Conservation (phyloP, 192 early-diverging fungal genomes). For the Backusella luteola region DNA sequence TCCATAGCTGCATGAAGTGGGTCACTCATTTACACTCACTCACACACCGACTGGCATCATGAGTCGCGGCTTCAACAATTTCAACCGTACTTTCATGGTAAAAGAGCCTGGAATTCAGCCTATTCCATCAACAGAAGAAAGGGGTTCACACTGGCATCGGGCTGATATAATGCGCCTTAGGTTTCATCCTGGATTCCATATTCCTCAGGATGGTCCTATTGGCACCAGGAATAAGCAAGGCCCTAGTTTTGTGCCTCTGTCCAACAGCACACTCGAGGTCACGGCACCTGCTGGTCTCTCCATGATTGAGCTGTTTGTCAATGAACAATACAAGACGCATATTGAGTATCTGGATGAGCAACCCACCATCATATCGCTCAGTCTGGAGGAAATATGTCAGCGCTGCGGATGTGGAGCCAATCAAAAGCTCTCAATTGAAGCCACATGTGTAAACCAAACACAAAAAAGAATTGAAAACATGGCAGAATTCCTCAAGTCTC, state of each 20-base stretch:
- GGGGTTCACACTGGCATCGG: conserved; percentile 60
- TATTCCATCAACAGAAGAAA: conserved; percentile 54
- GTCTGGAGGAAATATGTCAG: conserved; percentile 4
- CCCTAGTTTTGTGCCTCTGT: conserved; percentile 27
- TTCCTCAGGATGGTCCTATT: conserved; percentile 41
- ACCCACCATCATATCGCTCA: neutral
- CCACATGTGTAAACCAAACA: conserved; percentile 10
- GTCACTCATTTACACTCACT: conserved; percentile 57
- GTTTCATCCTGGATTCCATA: conserved; percentile 55
- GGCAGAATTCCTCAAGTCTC: neutral
- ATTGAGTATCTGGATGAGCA: conserved; percentile 50
- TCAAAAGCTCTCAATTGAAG: conserved; percentile 12
- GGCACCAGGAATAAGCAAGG: neutral
- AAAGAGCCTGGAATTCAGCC: conserved; percentile 48
- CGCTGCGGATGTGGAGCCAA: neutral
- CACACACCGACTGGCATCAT: conserved; percentile 55
- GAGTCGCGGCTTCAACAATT: conserved; percentile 63
- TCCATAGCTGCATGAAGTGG: conserved; percentile 58
- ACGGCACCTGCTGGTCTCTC: conserved; percentile 48
- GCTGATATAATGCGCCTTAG: conserved; percentile 59
- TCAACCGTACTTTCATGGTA: conserved; percentile 65
- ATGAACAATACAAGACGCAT: conserved; percentile 44
- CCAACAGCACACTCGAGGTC: conserved; percentile 35
- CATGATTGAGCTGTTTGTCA: conserved; percentile 57
- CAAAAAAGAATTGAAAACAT: conserved; percentile 2